Evolutionary conservation across 495 filamentous ascomycete species (phyloP), one percentile per base, ranked within the genome.

Genomic region (Penicillium chermesinum): DNA sequence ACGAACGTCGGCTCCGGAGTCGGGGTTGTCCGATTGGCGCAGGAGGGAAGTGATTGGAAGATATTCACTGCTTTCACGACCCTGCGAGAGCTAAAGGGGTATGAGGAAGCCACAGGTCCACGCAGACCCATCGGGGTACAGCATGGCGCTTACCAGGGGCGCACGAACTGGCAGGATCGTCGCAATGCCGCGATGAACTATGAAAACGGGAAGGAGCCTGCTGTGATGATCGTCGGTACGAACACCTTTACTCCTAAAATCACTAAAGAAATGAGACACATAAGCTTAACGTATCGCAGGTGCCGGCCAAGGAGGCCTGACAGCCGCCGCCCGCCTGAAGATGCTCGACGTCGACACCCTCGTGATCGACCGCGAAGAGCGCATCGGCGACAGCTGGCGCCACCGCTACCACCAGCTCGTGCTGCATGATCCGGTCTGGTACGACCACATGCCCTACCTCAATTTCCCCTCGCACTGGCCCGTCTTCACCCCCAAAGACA

Each of bases 321-420:
- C 79, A 0, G 70, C 74, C 12, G 75, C 78, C n/a, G 87, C 87
- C 7, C 76, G 87, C 9, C 74, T 91, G 16, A 84, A 88, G 58
- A 80, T 85, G 74, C 75, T 91, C n/a, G 63, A 73, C 20, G 66
- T 93, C 7, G 61, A 78, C 18, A 62, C 79, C 0, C 68, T 93
- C 19, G 61, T 87, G 18, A 77, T 91, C 49, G 88, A 93, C 57
- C 63, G 66, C 15, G 83, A 84, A 55, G 72, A 76, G 10, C 61
- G 76, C 13, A 68, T 91, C 9, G 88, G 88, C 7, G 87, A 89
- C 57, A 88, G 81, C 63, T 93, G 88, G 88, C 74, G 86, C 16
- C 78, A 76, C n/a, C 69, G 88, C 27, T 78, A 78, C 48, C 70
- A 76, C 38, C 73, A 75, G 41, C 71, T 78, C 1, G 85, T 89